Evolutionary conservation across 495 filamentous ascomycete genomes (phyloP).

Genomic region (Annulohypoxylon stygium): DNA sequence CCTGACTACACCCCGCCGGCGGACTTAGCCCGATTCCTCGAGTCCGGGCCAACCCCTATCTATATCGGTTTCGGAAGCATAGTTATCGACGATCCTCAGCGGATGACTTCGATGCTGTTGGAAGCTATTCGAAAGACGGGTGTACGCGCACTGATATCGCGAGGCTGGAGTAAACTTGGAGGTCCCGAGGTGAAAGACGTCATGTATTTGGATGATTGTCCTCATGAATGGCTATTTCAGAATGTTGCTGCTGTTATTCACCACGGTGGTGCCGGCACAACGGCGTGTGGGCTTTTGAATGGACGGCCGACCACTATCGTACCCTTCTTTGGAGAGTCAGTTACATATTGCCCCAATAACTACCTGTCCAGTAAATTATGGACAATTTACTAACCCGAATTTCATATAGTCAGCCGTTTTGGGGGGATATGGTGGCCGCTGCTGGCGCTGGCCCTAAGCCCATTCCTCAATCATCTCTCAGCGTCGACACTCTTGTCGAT

Average conservation of each 20-base stretch:
- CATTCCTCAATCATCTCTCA: constrained; percentile 1
- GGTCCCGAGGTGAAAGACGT: not conserved
- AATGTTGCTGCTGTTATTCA: not conserved
- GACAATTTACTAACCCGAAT: not conserved
- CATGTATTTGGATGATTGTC: not conserved
- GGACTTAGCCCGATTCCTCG: not conserved
- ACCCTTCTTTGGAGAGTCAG: constrained; percentile 5
- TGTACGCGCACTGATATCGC: not conserved
- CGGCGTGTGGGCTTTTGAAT: constrained; percentile 4
- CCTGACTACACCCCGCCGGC: not conserved
- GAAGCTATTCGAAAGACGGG: not conserved
- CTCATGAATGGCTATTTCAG: constrained; percentile 10
- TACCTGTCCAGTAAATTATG: not conserved
- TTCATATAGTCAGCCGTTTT: not conserved
- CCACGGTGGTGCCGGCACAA: constrained; percentile 5
- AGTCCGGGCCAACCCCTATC: not conserved
- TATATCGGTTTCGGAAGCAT: constrained; percentile 12
- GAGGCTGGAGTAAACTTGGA: constrained; percentile 6
- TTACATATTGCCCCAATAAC: not conserved
- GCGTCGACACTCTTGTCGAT: not conserved
- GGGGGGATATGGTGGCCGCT: not conserved
- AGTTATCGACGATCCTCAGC: constrained; percentile 2
- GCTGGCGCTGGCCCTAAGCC: constrained; percentile 2
- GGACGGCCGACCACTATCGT: not conserved
- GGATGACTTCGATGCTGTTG: not conserved